phyloP scores from a whole-genome alignment of 2,329 filamentous ascomycete species.

The Calonectria leucothoes region DNA sequence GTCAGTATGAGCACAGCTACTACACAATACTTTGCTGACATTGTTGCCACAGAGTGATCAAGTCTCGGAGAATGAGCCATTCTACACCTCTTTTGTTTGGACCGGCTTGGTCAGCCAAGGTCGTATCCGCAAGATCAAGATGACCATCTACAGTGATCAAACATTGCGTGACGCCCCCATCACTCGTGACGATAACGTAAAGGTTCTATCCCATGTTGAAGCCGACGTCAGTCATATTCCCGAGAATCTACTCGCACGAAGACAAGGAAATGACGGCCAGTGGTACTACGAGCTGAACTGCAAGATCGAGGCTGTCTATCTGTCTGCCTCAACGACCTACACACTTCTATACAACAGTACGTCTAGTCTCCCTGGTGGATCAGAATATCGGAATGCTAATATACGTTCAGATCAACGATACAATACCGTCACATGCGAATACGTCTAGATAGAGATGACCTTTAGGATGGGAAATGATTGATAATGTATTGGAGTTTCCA shows the following conservation, averaged over 20 bases:
- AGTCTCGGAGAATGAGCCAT: constrained; percentile 54
- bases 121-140: constrained; percentile 47
- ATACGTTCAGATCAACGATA: constrained; percentile 50
- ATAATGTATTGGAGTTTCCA: constrained; percentile 22
- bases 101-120: constrained; percentile 47
- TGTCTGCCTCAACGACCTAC: constrained; percentile 56
- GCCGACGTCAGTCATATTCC: constrained; percentile 56
- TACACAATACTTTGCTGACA: background rate
- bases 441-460: constrained; percentile 45
- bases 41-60: constrained; percentile 46
- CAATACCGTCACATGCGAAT: constrained; percentile 56
- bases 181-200: constrained; percentile 49
- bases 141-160: constrained; percentile 51
- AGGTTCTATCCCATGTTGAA: constrained; percentile 50
- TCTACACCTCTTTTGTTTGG: constrained; percentile 46
- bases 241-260: constrained; percentile 47
- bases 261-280: constrained; percentile 49
- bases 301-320: constrained; percentile 55
- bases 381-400: constrained; percentile 27
- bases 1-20: constrained; percentile 35
- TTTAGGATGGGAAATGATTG: background rate
- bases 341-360: constrained; percentile 56
- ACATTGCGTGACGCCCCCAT: constrained; percentile 48
- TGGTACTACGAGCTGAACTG: constrained; percentile 54
- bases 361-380: constrained; percentile 11